Evolutionary conservation across 1,284 basidiomycete species (phyloP), one percentile per base, ranked within the genome.

Genomic region (Ceratobasidium sp.): DNA sequence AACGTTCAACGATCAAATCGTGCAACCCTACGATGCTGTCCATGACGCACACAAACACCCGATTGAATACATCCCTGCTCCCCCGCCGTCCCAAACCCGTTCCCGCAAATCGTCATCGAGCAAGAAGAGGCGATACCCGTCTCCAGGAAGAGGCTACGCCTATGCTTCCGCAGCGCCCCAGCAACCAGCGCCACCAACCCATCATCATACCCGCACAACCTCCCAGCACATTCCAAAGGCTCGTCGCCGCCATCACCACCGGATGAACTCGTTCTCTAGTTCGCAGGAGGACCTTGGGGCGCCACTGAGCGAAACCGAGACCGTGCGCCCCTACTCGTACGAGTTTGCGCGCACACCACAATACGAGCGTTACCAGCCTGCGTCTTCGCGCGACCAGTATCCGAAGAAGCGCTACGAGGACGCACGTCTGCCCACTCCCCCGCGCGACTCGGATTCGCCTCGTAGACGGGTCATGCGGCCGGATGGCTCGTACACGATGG

Each of bases 321-420:
- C 61, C 34, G 46, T 65, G 34, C 71, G 71, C n/a, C 71, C 71
- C 2, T 74, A 74, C 61, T 74, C 71, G 59, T 74, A 74, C 40
- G 71, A 74, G 34, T 74, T 74, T 65, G 71, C 71, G 4, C 61
- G 32, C 13, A 9, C 57, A 49, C 71, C 71, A 6, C 46, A 37
- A 11, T 49, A 65, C 25, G 71, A 74, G 44, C 59, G 54, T 29
- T 65, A 74, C 61, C 49, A 74, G 32, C 71, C 71, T n/a, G 43
- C 61, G 15, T 44, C 61, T 11, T 34, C 71, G 29, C 61, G 59
- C 49, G 71, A 74, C 32, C 49, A 64, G 25, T 32, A 64, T 17
- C 37, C 71, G 61, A 74, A 74, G 61, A 44, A 62, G 46, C 71
- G 61, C 32, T 65, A 74, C 49, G 71, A 74, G 15, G 46, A 54